Conservation (phyloP, 305 asterid species). For the Fraxinus paxiana region DNA sequence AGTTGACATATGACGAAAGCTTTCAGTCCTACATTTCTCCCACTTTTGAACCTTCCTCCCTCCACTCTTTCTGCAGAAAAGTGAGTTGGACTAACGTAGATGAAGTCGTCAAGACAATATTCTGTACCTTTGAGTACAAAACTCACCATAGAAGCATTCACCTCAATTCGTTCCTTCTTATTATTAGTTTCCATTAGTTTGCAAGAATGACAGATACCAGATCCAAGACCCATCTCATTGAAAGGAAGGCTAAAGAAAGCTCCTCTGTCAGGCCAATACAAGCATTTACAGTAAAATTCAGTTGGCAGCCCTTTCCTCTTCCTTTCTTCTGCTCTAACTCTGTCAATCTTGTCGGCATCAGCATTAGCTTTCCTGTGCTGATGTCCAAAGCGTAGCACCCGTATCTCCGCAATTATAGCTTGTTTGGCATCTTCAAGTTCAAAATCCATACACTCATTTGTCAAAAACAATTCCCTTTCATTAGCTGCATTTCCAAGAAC, state of each 20-base stretch:
- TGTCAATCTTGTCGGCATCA: constrained; percentile 57
- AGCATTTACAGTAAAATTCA: constrained; percentile 82
- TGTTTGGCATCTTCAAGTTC: constrained; percentile 56
- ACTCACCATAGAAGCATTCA: constrained; percentile 45
- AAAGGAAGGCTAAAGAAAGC: constrained; percentile 71
- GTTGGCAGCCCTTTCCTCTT: constrained; percentile 62
- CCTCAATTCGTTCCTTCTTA: constrained; percentile 36
- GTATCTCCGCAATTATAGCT: constrained; percentile 41
- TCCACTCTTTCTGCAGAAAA: constrained; percentile 51
- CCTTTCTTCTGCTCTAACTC: constrained; percentile 76
- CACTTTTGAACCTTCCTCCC: constrained; percentile 59
- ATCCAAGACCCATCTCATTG: constrained; percentile 63
- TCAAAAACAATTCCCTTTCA: constrained; percentile 82
- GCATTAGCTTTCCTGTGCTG: constrained; percentile 70
- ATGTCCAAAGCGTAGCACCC: constrained; percentile 72
- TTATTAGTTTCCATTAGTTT: constrained; percentile 40
- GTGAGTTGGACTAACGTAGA: constrained; percentile 69
- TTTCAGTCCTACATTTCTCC: constrained; percentile 88
- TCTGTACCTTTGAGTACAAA: constrained; percentile 51
- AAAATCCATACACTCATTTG: constrained; percentile 58
- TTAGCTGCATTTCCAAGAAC: constrained; percentile 81
- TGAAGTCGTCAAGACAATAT: constrained; percentile 61
- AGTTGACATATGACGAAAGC: constrained; percentile 72
- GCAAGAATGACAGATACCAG: constrained; percentile 76
- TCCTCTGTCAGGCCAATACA: constrained; percentile 81